Base-by-base conservation (phyloP, 1,284 basidiomycete genomes). In the Wolfiporia cocos region DNA sequence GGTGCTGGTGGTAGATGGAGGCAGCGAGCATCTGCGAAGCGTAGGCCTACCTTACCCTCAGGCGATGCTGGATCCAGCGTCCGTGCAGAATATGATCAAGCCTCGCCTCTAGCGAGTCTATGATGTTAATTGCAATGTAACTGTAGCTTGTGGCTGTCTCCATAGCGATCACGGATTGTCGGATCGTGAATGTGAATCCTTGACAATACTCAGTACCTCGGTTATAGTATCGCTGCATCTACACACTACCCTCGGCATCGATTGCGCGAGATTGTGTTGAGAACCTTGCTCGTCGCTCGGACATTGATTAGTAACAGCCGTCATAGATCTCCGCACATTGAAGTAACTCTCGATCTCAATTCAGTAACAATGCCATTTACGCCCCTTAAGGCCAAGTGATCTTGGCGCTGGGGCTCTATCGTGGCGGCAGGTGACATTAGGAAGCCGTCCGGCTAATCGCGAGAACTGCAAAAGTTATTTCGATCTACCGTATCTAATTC, bases 1-100 rank as follows among this genome's bases (percentile, higher is more conserved):
- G 53, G 59, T 82, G 23, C 52, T 89, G 33, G 68, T 71, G 19
- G 78, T 88, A 14, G 85, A 88, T 52, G 86, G 86, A 37, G 84
- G 73, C 4, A 56, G 44, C 34, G 76, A 82, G 56, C 78, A 85
- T 52, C 44, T 85, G 22, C 66, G 77, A 32, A 53, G 58, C 2
- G 49, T 61, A 1, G 55, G 66, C 41, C 49, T 87, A 31, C 82
- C 84, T 20, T 88, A 88, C 57, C 86, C 86, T 2, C 60, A 74
- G 43, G 57, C 71, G 3, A 75, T 88, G 20, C 68, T 89, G 17
- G 75, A 88, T 52, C 81, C 83, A 2, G 61, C 62, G 26, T 57
- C 58, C 12, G 48, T 68, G 20, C 59, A 61, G 42, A 43, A 58
- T 17, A 54, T 71, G 56, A 69, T 74, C 43, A 69, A 65, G 49